Base-by-base conservation (phyloP, 768 basidiomycete species). In the Rossbeevera mucosa region DNA sequence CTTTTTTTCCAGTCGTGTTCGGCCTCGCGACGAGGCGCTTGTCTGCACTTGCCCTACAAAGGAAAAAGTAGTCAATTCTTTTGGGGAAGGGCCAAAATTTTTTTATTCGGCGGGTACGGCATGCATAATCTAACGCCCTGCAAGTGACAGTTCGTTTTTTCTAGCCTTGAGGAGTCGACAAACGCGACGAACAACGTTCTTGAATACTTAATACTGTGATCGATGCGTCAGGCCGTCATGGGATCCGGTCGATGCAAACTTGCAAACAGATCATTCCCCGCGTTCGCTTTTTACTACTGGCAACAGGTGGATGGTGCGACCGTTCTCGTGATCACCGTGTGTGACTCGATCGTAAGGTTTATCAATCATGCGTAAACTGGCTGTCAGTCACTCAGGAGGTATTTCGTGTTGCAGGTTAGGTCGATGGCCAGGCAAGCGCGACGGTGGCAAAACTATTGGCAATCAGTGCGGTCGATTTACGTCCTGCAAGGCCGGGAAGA, bases 381-480 rank as follows among this genome's bases (percentile, higher is more conserved):
- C 38, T 33, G 54, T 40, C 47, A 22, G 52, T 57, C 59, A 22
- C 40, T 44, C 36, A 48, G 50, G 48, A 44, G 42, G 41, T 31
- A 43, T 28, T 47, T 44, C 42, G 13, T 14, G 21, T 24, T 45
- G 49, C 38, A 46, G 40, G 22, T 47, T 24, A 3, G 26, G 13
- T 21, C 14, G 20, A 14, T 29, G 20, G 22, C 38, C 54, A 36
- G 20, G 18, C 41, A n/a, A 18, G 36, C 36, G 24, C 29, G 47
- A 44, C 44, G 48, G 44, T 38, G 48, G 54, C 48, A 38, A 14
- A n/a, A 50, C 30, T 8, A 45, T 30, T 52, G 50, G 54, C 50
- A 55, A 53, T 24, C 31, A 31, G 20, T 58, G 54, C 52, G 56
- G 53, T 24, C 31, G 33, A 22, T 58, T 64, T 64, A 64, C 63